Percentiles rank a stretch among this genome's conserved stretches.
These are phyloP conservation scores for Aureobasidium sp. DNA, from an alignment of 2,329 filamentous ascomycete species.

Conservation along the genomic window DNA sequence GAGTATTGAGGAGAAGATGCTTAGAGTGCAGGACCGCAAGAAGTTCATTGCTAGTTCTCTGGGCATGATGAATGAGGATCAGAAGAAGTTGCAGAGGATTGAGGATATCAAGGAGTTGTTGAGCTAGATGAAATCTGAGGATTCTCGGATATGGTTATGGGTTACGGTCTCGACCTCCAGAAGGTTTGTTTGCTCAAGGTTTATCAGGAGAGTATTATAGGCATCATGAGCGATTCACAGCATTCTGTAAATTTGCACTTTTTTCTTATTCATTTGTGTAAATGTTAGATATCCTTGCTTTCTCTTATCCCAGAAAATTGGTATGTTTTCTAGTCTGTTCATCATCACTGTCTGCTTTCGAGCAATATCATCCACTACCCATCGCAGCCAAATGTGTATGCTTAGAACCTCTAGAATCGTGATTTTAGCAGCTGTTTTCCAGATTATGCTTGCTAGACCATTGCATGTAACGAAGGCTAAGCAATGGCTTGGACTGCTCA, in stretches of 20 bases:
- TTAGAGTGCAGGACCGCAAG: slow-evolving; percentile 88
- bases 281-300: neutral
- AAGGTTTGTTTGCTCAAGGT: neutral
- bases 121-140: slow-evolving; percentile 34
- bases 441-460: neutral
- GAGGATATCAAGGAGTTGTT: slow-evolving; percentile 92
- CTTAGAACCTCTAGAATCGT: neutral
- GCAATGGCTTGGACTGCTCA: no score
- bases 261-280: neutral
- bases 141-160: no score
- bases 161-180: neutral
- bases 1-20: slow-evolving; percentile 93
- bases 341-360: neutral
- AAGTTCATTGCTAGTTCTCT: slow-evolving; percentile 93
- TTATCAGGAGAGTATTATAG: neutral
- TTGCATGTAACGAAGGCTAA: neutral
- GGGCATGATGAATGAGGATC: slow-evolving; percentile 91
- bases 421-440: neutral
- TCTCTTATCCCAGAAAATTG: neutral
- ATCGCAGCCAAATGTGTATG: no score
- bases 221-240: neutral
- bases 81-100: slow-evolving; percentile 81
- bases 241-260: neutral
- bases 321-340: neutral
- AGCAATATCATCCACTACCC: neutral